Conservation (phyloP, 2,329 filamentous ascomycete genomes). For the Cordyceps pruinosa region DNA sequence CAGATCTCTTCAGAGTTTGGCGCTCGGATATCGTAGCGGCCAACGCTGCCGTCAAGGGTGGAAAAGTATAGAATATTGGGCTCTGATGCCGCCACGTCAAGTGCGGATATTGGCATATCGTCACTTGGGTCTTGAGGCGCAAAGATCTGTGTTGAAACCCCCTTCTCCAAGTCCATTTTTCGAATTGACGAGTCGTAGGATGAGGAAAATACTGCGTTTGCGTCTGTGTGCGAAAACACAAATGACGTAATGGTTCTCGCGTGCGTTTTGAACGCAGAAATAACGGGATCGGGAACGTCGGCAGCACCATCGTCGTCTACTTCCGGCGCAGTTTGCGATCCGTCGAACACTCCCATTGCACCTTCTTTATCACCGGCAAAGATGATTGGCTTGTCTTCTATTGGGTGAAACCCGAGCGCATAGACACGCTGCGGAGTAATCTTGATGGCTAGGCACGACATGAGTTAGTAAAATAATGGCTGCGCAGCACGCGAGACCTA, state of each 20-base stretch:
- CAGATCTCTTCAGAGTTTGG: constrained; percentile 56
- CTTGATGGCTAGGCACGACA: constrained; percentile 69
- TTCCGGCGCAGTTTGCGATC: constrained; percentile 59
- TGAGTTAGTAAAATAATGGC: not conserved
- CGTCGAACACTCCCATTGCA: constrained; percentile 84
- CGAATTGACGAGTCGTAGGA: constrained; percentile 93
- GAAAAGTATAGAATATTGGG: constrained; percentile 78
- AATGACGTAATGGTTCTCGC: constrained; percentile 82
- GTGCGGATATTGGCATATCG: constrained; percentile 73
- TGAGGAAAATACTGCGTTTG: constrained; percentile 70
- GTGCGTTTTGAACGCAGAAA: constrained; percentile 86
- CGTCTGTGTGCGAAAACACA: constrained; percentile 65
- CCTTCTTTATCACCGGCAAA: constrained; percentile 95
- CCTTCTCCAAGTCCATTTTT: constrained; percentile 75
- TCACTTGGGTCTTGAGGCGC: constrained; percentile 61
- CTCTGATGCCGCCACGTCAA: constrained; percentile 69
- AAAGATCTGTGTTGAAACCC: constrained; percentile 73
- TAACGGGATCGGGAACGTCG: constrained; percentile 62
- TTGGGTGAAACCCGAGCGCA: constrained; percentile 81
- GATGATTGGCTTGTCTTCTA: constrained; percentile 73
- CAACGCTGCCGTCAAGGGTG: constrained; percentile 73
- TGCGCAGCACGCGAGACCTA: constrained; percentile 29
- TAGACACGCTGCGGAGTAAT: constrained; percentile 85
- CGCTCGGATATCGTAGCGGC: constrained; percentile 70
- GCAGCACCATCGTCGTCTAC: constrained; percentile 61